phyloP scores from a whole-genome alignment of 306 rosid species.

The Prunus fruticosa region DNA sequence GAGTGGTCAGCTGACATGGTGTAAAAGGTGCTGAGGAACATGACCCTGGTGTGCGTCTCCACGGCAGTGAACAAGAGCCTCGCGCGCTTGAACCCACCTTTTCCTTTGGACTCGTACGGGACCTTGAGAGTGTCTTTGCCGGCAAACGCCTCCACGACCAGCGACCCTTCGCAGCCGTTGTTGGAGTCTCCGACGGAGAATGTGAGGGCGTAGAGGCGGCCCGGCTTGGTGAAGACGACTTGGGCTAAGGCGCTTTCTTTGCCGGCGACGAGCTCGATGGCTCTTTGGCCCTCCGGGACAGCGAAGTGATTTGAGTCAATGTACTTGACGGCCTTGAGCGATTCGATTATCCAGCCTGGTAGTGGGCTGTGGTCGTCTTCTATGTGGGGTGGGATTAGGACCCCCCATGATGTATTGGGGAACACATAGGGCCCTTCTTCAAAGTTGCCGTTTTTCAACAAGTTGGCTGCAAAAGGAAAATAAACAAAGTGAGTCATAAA shows the following conservation, averaged over 20 bases:
- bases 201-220: slow-evolving; percentile 51
- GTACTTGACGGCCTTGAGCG: slow-evolving; percentile 84
- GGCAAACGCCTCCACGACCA: slow-evolving; percentile 65
- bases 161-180: slow-evolving; percentile 58
- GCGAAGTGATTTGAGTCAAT: slow-evolving; percentile 61
- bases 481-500: neutral
- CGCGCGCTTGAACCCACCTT: slow-evolving; percentile 53
- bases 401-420: slow-evolving; percentile 59
- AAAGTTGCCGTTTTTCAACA: slow-evolving; percentile 70
- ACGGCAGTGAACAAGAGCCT: slow-evolving; percentile 55
- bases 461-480: slow-evolving; percentile 42
- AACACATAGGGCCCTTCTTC: slow-evolving; percentile 75
- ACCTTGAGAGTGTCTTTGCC: slow-evolving; percentile 44
- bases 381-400: slow-evolving; percentile 65
- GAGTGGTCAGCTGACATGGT: slow-evolving; percentile 61
- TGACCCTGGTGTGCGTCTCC: slow-evolving; percentile 43
- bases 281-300: slow-evolving; percentile 66
- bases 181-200: slow-evolving; percentile 75
- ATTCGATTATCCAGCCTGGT: slow-evolving; percentile 84
- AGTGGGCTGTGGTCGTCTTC: slow-evolving; percentile 68
- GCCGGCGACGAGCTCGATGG: slow-evolving; percentile 76
- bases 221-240: slow-evolving; percentile 40
- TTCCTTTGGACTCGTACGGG: slow-evolving; percentile 53
- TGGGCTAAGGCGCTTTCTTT: slow-evolving; percentile 78
- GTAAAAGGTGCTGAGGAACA: slow-evolving; percentile 62